Percentiles rank a stretch among this genome's conserved stretches.
phyloP scores from a whole-genome alignment of 1,284 basidiomycete species.

The Trichosporon sp. region DNA sequence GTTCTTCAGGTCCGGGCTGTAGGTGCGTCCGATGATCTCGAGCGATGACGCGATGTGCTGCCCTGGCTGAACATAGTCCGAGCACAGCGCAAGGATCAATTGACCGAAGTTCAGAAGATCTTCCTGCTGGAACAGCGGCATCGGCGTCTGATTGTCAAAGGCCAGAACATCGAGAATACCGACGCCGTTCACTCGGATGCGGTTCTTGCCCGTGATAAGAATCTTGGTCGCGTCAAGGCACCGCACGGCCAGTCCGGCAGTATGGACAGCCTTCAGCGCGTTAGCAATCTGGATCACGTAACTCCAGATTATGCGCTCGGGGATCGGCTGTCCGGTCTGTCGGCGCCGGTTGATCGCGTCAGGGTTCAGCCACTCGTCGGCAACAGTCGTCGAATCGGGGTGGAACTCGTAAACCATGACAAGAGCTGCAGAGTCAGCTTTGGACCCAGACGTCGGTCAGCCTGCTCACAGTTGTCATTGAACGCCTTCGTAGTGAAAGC shows the following conservation, averaged over 20 bases:
- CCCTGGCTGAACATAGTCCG: conserved; percentile 56
- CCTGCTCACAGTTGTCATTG: conserved; percentile 78
- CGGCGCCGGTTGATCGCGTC: conserved; percentile 48
- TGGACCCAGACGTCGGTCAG: not conserved
- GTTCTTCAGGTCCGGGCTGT: conserved; percentile 80
- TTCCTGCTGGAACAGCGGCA: conserved; percentile 68
- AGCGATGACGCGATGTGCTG: conserved; percentile 69
- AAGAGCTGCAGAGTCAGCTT: conserved; percentile 65
- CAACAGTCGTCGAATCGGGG: conserved; percentile 79
- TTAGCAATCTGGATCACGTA: conserved; percentile 89
- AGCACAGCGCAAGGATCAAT: conserved; percentile 79
- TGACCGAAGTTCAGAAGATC: conserved; percentile 85
- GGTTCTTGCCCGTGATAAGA: conserved; percentile 84
- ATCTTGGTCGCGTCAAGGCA: conserved; percentile 87
- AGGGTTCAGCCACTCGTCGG: conserved; percentile 64
- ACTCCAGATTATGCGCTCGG: conserved; percentile 89
- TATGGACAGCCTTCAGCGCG: conserved; percentile 84
- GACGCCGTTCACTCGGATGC: conserved; percentile 77
- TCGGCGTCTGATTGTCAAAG: conserved; percentile 69
- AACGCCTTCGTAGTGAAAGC: conserved; percentile 96
- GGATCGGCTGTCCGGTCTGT: conserved; percentile 58
- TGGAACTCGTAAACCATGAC: conserved; percentile 93
- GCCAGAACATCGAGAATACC: conserved; percentile 81
- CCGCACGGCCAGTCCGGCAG: conserved; percentile 76
- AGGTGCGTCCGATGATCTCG: conserved; percentile 73